phyloP scores from a whole-genome alignment of 2,329 filamentous ascomycete genomes.

The Aspergillus oerlinghausenensis region DNA sequence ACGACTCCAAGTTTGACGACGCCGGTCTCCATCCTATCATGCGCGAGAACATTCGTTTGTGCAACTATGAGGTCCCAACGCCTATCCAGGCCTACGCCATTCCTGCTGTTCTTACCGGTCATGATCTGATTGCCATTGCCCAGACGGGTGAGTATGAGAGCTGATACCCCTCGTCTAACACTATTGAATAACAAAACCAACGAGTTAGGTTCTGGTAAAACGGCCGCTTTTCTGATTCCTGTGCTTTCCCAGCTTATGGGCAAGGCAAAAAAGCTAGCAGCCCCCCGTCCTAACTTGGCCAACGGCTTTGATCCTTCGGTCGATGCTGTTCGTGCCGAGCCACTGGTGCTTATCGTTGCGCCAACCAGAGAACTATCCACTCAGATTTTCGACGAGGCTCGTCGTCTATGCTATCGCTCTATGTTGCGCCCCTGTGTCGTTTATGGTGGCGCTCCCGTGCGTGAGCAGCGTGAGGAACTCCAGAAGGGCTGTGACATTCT shows the following conservation, averaged over 20 bases:
- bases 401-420: slow-evolving; percentile 87
- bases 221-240: slow-evolving; percentile 84
- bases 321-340: slow-evolving; percentile 68
- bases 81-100: slow-evolving; percentile 84
- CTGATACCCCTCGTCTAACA: neutral
- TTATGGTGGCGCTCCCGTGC: slow-evolving; percentile 77
- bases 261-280: slow-evolving; percentile 83
- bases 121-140: slow-evolving; percentile 83
- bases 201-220: slow-evolving; percentile 82
- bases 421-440: slow-evolving; percentile 89
- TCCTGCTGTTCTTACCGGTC: slow-evolving; percentile 68
- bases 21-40: slow-evolving; percentile 83
- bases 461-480: slow-evolving; percentile 67
- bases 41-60: slow-evolving; percentile 69
- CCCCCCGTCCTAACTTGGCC: slow-evolving; percentile 62
- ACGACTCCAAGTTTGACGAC: slow-evolving; percentile 58
- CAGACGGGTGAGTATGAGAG: slow-evolving; percentile 71
- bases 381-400: slow-evolving; percentile 92
- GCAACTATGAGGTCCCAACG: slow-evolving; percentile 68
- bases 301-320: slow-evolving; percentile 49
- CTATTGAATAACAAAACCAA: slow-evolving; percentile 6
- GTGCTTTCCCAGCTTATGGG: slow-evolving; percentile 91
- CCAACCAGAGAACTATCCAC: slow-evolving; percentile 87
- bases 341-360: slow-evolving; percentile 76
- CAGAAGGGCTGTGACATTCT: slow-evolving; percentile 83